These are phyloP conservation scores for Trametes cubensis DNA, from an alignment of 768 basidiomycete genomes.

Conservation along the genomic window DNA sequence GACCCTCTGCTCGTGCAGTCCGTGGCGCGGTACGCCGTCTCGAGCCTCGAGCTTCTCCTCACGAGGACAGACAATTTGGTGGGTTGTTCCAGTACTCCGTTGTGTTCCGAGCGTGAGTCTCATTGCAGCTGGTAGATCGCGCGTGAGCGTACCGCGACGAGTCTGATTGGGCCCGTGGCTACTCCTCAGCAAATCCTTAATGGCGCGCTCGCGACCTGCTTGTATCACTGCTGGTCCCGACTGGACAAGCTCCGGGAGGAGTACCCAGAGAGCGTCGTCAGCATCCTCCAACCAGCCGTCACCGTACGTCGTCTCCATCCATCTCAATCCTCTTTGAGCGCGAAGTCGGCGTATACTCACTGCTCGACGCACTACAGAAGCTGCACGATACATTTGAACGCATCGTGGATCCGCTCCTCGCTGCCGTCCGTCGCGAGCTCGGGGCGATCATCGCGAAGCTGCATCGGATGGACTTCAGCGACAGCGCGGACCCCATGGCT, in stretches of 20 bases:
- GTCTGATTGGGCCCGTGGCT: conserved; percentile 73
- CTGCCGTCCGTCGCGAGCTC: conserved; percentile 79
- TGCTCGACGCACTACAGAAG: conserved; percentile 42
- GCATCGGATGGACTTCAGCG: conserved; percentile 83
- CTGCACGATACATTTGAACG: conserved; percentile 54
- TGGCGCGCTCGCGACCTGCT: conserved; percentile 72
- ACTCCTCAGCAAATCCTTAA: conserved; percentile 81
- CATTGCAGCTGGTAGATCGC: conserved; percentile 50
- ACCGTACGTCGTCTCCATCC: conserved; percentile 46
- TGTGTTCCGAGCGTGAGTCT: neutral
- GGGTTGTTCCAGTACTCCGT: conserved; percentile 32
- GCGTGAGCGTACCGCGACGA: conserved; percentile 77
- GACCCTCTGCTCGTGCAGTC: conserved; percentile 85
- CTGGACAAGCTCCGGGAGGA: conserved; percentile 69
- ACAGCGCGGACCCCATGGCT: conserved; percentile 61
- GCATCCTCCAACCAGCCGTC: conserved; percentile 57
- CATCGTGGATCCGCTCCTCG: conserved; percentile 62
- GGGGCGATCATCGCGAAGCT: conserved; percentile 77
- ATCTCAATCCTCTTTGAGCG: neutral
- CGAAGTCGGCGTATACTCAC: too few relatives aligned
- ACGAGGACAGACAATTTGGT: conserved; percentile 72
- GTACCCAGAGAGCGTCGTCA: conserved; percentile 61
- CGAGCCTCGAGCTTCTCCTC: conserved; percentile 69
- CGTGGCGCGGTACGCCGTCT: conserved; percentile 73
- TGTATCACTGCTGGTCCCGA: conserved; percentile 76